Evolutionary conservation across 2,329 filamentous ascomycete genomes (phyloP), one percentile per base, ranked within the genome.

Genomic region (Cadophora luteo-olivacea): DNA sequence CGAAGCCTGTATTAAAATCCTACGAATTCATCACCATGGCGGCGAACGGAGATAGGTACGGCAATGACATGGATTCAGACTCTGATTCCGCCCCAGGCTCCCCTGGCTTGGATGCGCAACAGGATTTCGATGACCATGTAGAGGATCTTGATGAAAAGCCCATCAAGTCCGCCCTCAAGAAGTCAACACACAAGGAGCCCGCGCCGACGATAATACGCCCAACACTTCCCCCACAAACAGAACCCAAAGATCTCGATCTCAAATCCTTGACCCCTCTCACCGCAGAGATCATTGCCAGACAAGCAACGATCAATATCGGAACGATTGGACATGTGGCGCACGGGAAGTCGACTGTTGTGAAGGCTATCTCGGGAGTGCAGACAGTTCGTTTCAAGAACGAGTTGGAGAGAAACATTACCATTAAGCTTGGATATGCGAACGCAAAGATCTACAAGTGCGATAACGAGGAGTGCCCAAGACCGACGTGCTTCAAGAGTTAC

Each of bases 321-420:
- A 97, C 96, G 70, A 98, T 99, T 81, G 95, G 95, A 67, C 96
- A 98, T 82, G 95, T 98, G 86, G 96, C 96, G 79, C 95, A 98
- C 91, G 95, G 95, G 80, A 98, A 98, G 82, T 97, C 93, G 70
- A 99, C 96, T 25, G 96, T 99, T 62, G 96, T 99, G 77, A 99
- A 99, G 87, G 96, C 96, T 77, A 98, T 99, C 77, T 98, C 96
- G 1, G 96, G 96, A 72, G 96, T 99, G 72, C 96, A 99, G 87
- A 99, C 96, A 22, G 96, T 99, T 79, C 90, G 96, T 76, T 99
- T 99, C 87, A 99, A 99, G 91, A 99, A 98, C 85, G 96, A 99
- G 84, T 85, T 97, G 83, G 97, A 98, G 84, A 89, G 96, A 79
- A 99, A 99, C 82, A 99, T 99, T 79, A 99, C 96, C 78, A 99